Evolutionary conservation across 1,284 basidiomycete genomes (phyloP).

Genomic region (Waitea zeae): DNA sequence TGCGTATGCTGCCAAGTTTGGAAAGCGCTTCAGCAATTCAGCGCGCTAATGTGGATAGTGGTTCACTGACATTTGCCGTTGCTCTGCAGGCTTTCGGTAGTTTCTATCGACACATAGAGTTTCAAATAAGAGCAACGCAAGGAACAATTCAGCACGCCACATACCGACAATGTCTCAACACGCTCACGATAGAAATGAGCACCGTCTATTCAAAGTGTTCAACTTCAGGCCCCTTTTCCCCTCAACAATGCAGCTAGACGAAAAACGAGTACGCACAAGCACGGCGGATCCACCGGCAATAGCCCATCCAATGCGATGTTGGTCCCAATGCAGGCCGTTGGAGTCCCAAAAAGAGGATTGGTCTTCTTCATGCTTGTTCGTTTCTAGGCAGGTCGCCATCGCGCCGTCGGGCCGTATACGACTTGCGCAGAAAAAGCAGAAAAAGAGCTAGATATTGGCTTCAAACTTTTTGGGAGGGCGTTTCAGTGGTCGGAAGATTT

Average conservation of each 20-base stretch:
- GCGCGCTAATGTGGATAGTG: too few relatives aligned
- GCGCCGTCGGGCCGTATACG: background rate
- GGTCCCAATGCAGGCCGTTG: slow-evolving; percentile 34
- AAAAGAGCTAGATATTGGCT: too few relatives aligned
- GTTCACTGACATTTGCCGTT: slow-evolving; percentile 72
- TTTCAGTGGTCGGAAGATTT: background rate
- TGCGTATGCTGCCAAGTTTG: too few relatives aligned
- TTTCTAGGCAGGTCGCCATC: slow-evolving; percentile 25
- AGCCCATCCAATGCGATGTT: slow-evolving; percentile 58
- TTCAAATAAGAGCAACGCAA: too few relatives aligned
- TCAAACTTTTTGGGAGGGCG: background rate
- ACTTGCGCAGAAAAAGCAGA: too few relatives aligned
- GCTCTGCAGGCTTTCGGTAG: slow-evolving; percentile 49
- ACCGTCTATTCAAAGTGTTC: slow-evolving; percentile 26
- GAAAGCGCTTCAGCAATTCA: too few relatives aligned
- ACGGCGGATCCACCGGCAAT: slow-evolving; percentile 47
- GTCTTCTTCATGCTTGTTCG: slow-evolving; percentile 31
- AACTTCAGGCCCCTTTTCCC: background rate
- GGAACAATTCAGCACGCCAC: too few relatives aligned
- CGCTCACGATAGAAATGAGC: slow-evolving; percentile 34
- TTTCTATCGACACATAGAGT: too few relatives aligned
- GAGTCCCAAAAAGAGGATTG: slow-evolving; percentile 44
- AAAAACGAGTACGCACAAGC: slow-evolving; percentile 24
- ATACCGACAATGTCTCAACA: slow-evolving; percentile 40
- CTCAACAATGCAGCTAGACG: background rate